Evolutionary conservation across 116 monocot species (phyloP).

Genomic region (Trichopus zeylanicus): DNA sequence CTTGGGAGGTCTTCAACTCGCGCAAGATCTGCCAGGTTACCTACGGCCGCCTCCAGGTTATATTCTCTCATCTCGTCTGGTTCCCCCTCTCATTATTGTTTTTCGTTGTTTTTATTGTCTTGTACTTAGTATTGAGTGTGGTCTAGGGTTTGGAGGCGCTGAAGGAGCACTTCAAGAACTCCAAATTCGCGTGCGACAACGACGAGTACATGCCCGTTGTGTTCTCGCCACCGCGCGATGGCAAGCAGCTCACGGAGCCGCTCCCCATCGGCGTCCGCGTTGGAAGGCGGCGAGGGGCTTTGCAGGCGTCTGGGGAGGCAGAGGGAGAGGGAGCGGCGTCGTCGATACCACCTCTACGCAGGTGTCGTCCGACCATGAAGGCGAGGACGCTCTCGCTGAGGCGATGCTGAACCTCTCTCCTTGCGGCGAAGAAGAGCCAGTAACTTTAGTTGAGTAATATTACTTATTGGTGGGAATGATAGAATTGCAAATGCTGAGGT

Average conservation of each 20-base stretch:
- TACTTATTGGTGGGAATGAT: background rate
- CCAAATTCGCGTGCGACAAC: slow-evolving; percentile 90
- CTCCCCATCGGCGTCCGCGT: slow-evolving; percentile 30
- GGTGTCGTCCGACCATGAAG: background rate
- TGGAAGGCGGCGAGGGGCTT: slow-evolving; percentile 5
- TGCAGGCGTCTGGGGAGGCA: slow-evolving; percentile 26
- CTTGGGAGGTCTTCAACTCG: slow-evolving; percentile 98
- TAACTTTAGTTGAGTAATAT: background rate
- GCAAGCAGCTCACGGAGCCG: slow-evolving; percentile 57
- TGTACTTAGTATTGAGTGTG: background rate
- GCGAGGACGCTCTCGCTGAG: too few relatives aligned
- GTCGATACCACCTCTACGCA: background rate
- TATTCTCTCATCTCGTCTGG: background rate
- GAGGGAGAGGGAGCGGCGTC: slow-evolving; percentile 27
- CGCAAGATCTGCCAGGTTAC: slow-evolving; percentile 97
- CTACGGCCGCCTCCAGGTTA: slow-evolving; percentile 90
- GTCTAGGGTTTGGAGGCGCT: slow-evolving; percentile 88
- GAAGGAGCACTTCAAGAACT: slow-evolving; percentile 91
- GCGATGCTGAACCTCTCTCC: slow-evolving; percentile 12
- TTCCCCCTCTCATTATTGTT: background rate
- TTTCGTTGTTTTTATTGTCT: background rate
- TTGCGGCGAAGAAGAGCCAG: slow-evolving; percentile 11
- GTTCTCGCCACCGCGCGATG: slow-evolving; percentile 85
- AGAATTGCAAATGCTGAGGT: background rate
- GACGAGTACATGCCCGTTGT: slow-evolving; percentile 96